These are phyloP conservation scores for Malus sieversii DNA, from an alignment of 306 rosid species.

Conservation along the genomic window DNA sequence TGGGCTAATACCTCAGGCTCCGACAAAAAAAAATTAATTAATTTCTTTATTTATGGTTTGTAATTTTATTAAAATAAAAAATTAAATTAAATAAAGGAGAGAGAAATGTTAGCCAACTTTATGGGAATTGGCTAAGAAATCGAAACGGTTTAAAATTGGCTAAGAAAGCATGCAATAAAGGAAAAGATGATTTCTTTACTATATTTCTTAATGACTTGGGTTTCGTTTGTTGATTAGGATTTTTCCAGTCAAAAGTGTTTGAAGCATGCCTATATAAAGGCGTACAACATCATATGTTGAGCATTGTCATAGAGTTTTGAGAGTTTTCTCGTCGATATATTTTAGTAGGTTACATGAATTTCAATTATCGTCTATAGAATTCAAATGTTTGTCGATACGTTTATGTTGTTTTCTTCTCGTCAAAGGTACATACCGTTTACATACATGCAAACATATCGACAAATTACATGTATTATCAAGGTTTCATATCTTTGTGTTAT, in stretches of 20 bases:
- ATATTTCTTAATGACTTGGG: too few species aligned
- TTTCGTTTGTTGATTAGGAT: neutral
- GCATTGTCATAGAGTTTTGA: too few species aligned
- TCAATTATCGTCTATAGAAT: too few species aligned
- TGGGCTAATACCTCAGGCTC: too few species aligned
- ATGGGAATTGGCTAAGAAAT: neutral
- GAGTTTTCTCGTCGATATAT: too few species aligned
- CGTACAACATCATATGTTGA: too few species aligned
- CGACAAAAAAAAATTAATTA: neutral
- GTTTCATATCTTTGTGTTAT: neutral
- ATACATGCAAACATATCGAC: neutral
- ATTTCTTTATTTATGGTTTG: neutral
- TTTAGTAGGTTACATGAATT: too few species aligned
- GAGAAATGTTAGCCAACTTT: neutral
- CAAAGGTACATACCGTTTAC: neutral
- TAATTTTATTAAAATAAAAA: neutral
- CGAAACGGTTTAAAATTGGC: too few species aligned
- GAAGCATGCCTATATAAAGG: neutral
- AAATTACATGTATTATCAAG: neutral
- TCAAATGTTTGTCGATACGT: too few species aligned
- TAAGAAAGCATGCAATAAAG: too few species aligned
- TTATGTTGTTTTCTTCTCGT: too few species aligned
- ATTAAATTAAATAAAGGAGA: neutral
- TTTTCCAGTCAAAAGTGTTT: neutral
- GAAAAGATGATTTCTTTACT: too few species aligned